Evolutionary conservation across 495 filamentous ascomycete species (phyloP), one percentile per base, ranked within the genome.

Genomic region (Staphylotrichum longicolle): DNA sequence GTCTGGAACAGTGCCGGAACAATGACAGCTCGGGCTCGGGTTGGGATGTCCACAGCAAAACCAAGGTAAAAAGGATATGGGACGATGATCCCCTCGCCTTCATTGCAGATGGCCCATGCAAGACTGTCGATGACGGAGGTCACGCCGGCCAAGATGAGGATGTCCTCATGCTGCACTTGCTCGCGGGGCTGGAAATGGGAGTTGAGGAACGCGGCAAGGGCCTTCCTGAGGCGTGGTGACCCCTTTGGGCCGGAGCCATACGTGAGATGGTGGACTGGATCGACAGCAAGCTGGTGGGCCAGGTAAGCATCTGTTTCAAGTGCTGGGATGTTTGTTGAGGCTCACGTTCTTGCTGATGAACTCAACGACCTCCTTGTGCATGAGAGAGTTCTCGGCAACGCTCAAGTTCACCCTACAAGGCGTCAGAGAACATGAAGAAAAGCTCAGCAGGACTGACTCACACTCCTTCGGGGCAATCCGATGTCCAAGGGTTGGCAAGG

Each of bases 1-100:
- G 70, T 72, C 12, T 69, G 67, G 40, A 82, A 82, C 7, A 62
- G 56, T 0, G 80, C 79, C 0, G 69, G 67, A 9, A 81, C 66
- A 0, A 80, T 70, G 9, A 52, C 41, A 0, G 72, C 63, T 3
- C 73, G 65, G 0, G 70, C 65, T 1, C 75, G 70, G 0, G 68
- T 45, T 4, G 50, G 37, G 14, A 69, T 52, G 48, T 69, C 64
- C 12, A 58, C 20, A 8, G 51, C 33, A 30, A 70, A 75, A 4
- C 64, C 62, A 32, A 59, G 66, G 55, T 68, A 75, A 32, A 70
- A 70, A 0, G 71, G 72, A 41, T 64, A 64, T 9, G 70, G 67
- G 46, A 73, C 60, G 27, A 75, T 57, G 40, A 75, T 53, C 10
- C 65, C 67, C n/a, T 75, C 71, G 4, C 72, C 72, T 12, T 58